Conservation (phyloP, 306 rosid genomes). For the Nissolia schottii region DNA sequence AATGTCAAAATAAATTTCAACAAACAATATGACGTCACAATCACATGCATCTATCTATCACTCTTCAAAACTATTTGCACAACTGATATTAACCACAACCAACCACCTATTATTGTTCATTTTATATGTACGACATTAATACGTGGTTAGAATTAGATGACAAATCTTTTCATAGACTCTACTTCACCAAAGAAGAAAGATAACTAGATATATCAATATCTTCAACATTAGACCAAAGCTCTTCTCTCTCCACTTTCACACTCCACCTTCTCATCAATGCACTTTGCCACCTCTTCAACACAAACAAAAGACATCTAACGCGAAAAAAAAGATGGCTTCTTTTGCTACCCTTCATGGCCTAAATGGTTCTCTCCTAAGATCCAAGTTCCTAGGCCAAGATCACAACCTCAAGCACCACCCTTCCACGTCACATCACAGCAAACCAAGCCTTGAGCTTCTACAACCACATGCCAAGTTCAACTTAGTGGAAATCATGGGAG, state of each 20-base stretch:
- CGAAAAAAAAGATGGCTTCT: too few relatives aligned
- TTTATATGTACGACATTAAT: not conserved
- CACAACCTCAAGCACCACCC: constrained; percentile 18
- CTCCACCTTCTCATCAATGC: not conserved
- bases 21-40: too few relatives aligned
- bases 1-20: too few relatives aligned
- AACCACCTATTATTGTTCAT: not conserved
- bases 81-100: not conserved
- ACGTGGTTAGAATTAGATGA: constrained; percentile 23
- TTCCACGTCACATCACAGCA: constrained; percentile 25
- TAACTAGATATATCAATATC: not conserved
- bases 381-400: constrained; percentile 57
- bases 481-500: constrained; percentile 64
- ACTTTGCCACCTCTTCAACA: not conserved
- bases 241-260: not conserved
- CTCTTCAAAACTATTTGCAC: not conserved
- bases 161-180: not conserved
- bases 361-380: constrained; percentile 38
- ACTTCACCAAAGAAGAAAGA: not conserved
- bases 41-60: too few relatives aligned
- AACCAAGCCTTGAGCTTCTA: not conserved
- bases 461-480: constrained; percentile 60
- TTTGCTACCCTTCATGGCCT: constrained; percentile 41
- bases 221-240: not conserved
- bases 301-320: too few relatives aligned